These are phyloP conservation scores for Zychaea mexicana DNA, from an alignment of 371 early-diverging fungal species.

Conservation along the genomic window DNA sequence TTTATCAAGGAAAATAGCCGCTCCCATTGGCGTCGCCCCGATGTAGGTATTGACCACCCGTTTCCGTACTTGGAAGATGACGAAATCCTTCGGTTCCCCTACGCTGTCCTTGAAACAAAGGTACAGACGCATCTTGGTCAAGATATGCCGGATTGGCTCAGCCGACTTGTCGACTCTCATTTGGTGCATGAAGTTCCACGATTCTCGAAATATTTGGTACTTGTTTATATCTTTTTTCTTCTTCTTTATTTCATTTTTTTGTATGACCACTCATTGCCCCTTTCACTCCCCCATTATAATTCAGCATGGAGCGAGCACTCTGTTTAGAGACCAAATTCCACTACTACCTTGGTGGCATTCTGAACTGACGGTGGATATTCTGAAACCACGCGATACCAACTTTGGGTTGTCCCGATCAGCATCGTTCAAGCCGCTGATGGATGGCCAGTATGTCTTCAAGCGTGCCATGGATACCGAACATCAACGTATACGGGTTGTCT, in stretches of 20 bases:
- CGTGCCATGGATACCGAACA: conserved; percentile 26
- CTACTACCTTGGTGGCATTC: conserved; percentile 37
- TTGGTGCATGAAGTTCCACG: conserved; percentile 96
- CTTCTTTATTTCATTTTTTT: background rate
- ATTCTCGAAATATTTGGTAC: conserved; percentile 85
- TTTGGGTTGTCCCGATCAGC: conserved; percentile 27
- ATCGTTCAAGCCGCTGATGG: conserved; percentile 36
- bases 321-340: conserved; percentile 21
- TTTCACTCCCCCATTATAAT: background rate
- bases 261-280: background rate
- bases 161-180: conserved; percentile 79
- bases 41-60: conserved; percentile 83
- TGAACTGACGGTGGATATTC: conserved; percentile 48
- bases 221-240: background rate
- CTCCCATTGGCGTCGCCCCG: conserved; percentile 90
- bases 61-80: conserved; percentile 83
- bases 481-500: conserved; percentile 13
- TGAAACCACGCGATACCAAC: conserved; percentile 31
- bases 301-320: background rate
- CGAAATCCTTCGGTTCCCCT: conserved; percentile 32
- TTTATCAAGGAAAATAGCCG: conserved; percentile 86
- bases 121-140: conserved; percentile 88
- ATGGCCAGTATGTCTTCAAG: conserved; percentile 25
- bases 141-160: conserved; percentile 91
- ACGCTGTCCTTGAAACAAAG: conserved; percentile 31